Conservation (phyloP, 148 eudicot genomes). For the Cornus florida region DNA sequence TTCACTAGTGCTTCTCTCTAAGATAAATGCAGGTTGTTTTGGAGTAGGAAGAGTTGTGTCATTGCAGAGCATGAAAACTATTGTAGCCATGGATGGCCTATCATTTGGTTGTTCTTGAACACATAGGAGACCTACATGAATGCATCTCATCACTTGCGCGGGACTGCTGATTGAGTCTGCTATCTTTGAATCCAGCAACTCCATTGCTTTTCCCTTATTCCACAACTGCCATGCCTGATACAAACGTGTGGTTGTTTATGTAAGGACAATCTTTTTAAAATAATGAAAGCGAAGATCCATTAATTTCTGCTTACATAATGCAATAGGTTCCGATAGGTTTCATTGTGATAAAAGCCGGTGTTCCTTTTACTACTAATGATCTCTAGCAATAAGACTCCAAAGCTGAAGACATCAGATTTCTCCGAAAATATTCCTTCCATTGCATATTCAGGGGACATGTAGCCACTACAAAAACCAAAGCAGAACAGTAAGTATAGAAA, state of each 20-base stretch:
- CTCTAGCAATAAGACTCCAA: constrained; percentile 8
- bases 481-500: too few species aligned
- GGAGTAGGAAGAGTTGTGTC: constrained; percentile 14
- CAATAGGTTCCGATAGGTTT: neutral
- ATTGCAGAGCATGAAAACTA: constrained; percentile 15
- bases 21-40: constrained; percentile 16
- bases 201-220: constrained; percentile 7
- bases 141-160: constrained; percentile 12
- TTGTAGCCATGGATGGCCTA: constrained; percentile 12
- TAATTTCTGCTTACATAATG: neutral
- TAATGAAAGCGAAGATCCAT: neutral
- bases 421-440: neutral
- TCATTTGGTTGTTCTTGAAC: constrained; percentile 16
- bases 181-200: constrained; percentile 8
- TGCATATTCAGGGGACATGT: constrained; percentile 16
- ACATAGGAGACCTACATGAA: constrained; percentile 14
- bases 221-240: constrained; percentile 18
- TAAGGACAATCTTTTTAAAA: neutral
- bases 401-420: constrained; percentile 3
- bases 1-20: neutral
- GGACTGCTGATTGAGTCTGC: neutral
- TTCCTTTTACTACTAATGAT: constrained; percentile 10
- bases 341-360: neutral
- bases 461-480: constrained; percentile 1
- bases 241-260: neutral